These are phyloP conservation scores for Daldinia childiae DNA, from an alignment of 495 filamentous ascomycete genomes.

Conservation along the genomic window DNA sequence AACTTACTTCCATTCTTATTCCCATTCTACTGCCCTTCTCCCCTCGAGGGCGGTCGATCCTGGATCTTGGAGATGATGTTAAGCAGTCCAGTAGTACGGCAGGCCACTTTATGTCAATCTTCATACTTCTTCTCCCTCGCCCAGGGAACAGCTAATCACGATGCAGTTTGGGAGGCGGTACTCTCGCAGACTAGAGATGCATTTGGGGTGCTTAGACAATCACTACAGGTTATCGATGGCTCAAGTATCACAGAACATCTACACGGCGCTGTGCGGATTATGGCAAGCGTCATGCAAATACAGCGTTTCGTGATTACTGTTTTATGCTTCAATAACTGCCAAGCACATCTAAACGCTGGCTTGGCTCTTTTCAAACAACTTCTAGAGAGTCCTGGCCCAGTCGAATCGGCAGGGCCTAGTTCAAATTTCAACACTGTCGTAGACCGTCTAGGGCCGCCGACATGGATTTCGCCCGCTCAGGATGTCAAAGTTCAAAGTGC, in stretches of 20 bases:
- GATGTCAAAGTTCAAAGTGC: conserved; percentile 50
- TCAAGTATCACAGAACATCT: background rate
- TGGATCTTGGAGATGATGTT: conserved; percentile 65
- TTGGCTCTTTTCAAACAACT: conserved; percentile 59
- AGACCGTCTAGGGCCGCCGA: background rate
- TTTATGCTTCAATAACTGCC: conserved; percentile 56
- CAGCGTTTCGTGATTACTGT: conserved; percentile 61
- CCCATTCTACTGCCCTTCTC: conserved; percentile 62
- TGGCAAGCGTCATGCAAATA: conserved; percentile 64
- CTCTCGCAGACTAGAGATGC: conserved; percentile 38
- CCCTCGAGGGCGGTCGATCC: conserved; percentile 57
- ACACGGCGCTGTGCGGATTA: conserved; percentile 35
- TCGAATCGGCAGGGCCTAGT: background rate
- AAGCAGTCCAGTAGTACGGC: conserved; percentile 58
- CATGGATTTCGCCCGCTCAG: conserved; percentile 10
- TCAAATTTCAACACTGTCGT: background rate
- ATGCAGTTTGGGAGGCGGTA: conserved; percentile 46
- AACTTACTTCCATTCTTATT: conserved; percentile 63
- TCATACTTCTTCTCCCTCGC: conserved; percentile 59
- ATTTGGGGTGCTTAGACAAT: background rate
- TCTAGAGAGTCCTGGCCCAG: conserved; percentile 45
- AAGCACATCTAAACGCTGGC: conserved; percentile 59
- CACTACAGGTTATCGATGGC: background rate
- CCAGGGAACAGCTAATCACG: conserved; percentile 18
- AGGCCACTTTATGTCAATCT: conserved; percentile 28